Conservation (phyloP, 257 asterid species). For the Rubia yunnanensis region DNA sequence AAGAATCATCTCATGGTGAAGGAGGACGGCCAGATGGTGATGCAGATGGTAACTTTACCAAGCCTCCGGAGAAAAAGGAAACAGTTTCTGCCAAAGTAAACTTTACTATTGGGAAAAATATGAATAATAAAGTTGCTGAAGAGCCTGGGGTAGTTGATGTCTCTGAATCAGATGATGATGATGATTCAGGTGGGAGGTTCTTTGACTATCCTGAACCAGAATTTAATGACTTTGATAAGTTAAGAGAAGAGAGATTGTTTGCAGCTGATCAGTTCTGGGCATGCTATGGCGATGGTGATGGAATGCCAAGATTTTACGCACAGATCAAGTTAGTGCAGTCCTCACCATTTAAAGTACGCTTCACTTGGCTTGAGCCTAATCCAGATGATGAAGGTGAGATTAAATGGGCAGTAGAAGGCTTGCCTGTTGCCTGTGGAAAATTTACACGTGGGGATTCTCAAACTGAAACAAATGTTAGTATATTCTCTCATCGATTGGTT, state of each 20-base stretch:
- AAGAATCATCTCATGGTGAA: slow-evolving; percentile 19
- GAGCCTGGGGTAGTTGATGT: slow-evolving; percentile 29
- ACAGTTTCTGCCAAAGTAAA: slow-evolving; percentile 14
- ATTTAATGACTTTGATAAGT: slow-evolving; percentile 60
- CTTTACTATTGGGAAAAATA: neutral
- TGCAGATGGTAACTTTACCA: slow-evolving; percentile 15
- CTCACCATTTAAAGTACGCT: slow-evolving; percentile 36
- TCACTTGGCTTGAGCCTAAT: slow-evolving; percentile 61
- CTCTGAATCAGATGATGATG: slow-evolving; percentile 28
- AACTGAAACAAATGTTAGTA: slow-evolving; percentile 12
- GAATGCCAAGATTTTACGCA: slow-evolving; percentile 82
- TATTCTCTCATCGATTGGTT: slow-evolving; percentile 47
- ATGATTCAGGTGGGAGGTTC: neutral
- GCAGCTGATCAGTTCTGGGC: slow-evolving; percentile 67
- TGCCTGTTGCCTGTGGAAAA: slow-evolving; percentile 70
- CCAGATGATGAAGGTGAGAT: slow-evolving; percentile 28
- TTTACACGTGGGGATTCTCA: slow-evolving; percentile 30
- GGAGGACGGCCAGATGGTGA: slow-evolving; percentile 16
- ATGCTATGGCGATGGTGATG: slow-evolving; percentile 50
- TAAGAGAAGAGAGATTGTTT: slow-evolving; percentile 33
- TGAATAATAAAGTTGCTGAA: slow-evolving; percentile 21
- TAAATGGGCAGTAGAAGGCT: slow-evolving; percentile 27
- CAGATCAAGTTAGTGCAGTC: slow-evolving; percentile 34
- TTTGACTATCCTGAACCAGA: slow-evolving; percentile 50
- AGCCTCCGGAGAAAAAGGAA: slow-evolving; percentile 19